Evolutionary conservation across 768 basidiomycete species (phyloP), one percentile per base, ranked within the genome.

Genomic region (Collybia mongolica): DNA sequence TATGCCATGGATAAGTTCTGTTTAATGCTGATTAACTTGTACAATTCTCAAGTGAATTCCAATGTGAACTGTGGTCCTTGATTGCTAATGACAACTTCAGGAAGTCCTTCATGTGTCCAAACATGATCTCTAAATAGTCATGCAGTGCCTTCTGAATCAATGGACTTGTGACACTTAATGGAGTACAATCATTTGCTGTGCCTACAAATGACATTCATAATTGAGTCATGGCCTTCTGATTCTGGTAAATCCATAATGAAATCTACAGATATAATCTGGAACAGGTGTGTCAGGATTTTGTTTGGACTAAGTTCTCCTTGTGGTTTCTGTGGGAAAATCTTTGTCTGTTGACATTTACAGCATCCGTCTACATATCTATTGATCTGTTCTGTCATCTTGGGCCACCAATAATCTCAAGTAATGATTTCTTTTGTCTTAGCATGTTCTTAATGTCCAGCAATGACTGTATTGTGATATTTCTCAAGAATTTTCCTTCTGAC

Each of bases 241-340:
- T 52, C 40, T 0, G 72, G 75, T 0, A 77, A 59, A 9, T 65
- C 53, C 0, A 49, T 54, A 44, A 76, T 70, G 37, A 70, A 61
- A 46, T 80, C 73, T 39, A 69, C 63, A 0, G 67, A 64, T 3
- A 75, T 64, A 5, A 61, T 59, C 3, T 60, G 15, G 72, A 74
- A 77, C 14, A 26, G 49, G 0, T 32, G 41, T 5, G 45, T 32
- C 6, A 64, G 63, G n/a, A 56, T 49, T 12, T 46, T 39, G 47
- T 61, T 49, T 24, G 38, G 69, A 28, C 23, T 48, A 44, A 60
- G 61, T 19, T 36, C 32, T 32, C 53, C 68, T 32, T 32, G 40
- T n/a, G 52, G 63, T 44, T 32, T 65, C 55, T 42, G 67, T 52
- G 56, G 71, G 60, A 51, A 61, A 39, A 14, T 58, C 62, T 68